phyloP scores from a whole-genome alignment of 768 basidiomycete genomes.

The Tulasnella sp. region DNA sequence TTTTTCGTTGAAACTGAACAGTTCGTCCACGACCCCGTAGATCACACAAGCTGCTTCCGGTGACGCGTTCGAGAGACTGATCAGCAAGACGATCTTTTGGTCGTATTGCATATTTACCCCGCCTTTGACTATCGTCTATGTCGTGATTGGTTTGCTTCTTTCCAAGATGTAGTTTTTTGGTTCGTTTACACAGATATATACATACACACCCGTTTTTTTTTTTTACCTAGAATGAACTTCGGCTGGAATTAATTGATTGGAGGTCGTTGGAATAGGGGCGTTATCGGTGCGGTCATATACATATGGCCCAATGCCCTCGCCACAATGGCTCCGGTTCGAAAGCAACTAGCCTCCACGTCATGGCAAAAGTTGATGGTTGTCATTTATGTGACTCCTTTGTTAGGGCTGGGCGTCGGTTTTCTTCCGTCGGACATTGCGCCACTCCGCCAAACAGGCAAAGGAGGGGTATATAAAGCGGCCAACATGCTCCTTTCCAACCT shows the following conservation, averaged over 20 bases:
- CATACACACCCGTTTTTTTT: neutral
- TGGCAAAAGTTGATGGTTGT: no score
- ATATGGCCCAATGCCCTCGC: no score
- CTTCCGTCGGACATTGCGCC: no score
- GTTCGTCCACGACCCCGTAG: slow-evolving; percentile 30
- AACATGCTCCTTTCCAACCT: neutral
- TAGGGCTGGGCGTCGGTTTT: no score
- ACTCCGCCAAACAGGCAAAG: neutral
- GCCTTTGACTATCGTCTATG: slow-evolving; percentile 67
- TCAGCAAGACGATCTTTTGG: slow-evolving; percentile 90
- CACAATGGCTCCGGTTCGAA: no score
- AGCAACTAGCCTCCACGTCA: no score
- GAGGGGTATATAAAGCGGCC: neutral
- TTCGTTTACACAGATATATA: neutral
- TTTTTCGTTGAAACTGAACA: neutral
- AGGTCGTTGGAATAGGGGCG: neutral
- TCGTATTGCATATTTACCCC: slow-evolving; percentile 84
- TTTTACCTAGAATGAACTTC: no score
- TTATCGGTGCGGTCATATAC: neutral
- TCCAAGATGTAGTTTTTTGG: slow-evolving; percentile 26
- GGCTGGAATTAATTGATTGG: neutral
- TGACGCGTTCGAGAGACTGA: slow-evolving; percentile 84
- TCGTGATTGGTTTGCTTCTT: slow-evolving; percentile 58
- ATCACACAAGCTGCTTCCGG: slow-evolving; percentile 81
- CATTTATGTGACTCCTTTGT: no score